Evolutionary conservation across 1,284 basidiomycete genomes (phyloP).

Genomic region (Takashimella tepidaria): DNA sequence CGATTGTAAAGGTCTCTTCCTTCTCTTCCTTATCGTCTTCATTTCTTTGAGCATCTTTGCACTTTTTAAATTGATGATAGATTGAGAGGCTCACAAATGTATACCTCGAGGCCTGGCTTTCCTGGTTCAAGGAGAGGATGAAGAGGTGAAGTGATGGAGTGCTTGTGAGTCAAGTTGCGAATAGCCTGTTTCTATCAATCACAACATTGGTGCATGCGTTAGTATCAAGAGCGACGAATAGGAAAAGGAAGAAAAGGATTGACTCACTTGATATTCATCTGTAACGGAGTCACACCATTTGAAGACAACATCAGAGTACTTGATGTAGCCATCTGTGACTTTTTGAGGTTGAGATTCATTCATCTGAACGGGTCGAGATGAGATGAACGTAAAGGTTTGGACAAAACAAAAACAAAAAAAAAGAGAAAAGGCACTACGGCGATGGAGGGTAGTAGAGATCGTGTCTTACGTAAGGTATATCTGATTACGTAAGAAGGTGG

Average conservation of each 20-base stretch:
- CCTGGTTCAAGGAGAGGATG: slow-evolving; percentile 65
- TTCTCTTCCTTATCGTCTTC: background rate
- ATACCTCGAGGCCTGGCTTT: slow-evolving; percentile 62
- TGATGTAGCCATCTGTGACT: slow-evolving; percentile 35
- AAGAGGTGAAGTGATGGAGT: slow-evolving; percentile 60
- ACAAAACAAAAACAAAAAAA: too few relatives aligned
- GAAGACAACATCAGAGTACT: slow-evolving; percentile 36
- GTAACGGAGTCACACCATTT: slow-evolving; percentile 25
- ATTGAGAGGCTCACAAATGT: slow-evolving; percentile 55
- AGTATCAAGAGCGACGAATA: background rate
- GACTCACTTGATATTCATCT: slow-evolving; percentile 28
- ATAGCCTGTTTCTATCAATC: too few relatives aligned
- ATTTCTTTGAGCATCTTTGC: background rate
- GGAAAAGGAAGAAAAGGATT: background rate
- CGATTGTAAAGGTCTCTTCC: background rate
- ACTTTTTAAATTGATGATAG: slow-evolving; percentile 56
- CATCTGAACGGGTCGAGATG: too few relatives aligned
- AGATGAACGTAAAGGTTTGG: too few relatives aligned
- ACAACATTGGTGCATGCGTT: slow-evolving; percentile 58
- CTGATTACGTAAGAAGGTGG: too few relatives aligned
- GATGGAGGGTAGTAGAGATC: too few relatives aligned
- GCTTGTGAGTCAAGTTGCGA: slow-evolving; percentile 61
- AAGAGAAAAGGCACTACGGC: too few relatives aligned
- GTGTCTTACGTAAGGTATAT: too few relatives aligned
- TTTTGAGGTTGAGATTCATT: too few relatives aligned